Evolutionary conservation across 805 yeast genomes (phyloP).

Genomic region (Pichia nanzhaoensis): DNA sequence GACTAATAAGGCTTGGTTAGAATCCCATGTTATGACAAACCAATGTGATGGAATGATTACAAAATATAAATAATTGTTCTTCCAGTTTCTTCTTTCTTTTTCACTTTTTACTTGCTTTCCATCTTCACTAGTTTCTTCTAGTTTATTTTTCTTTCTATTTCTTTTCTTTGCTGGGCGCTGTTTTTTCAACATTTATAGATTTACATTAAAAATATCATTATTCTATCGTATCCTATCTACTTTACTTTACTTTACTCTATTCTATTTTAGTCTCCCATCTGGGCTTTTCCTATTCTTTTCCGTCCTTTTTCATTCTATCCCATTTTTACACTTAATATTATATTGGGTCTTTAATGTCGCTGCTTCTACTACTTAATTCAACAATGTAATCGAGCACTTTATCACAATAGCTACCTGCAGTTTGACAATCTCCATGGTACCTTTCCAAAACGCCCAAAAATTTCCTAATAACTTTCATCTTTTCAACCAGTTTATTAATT

Average conservation of each 20-base stretch:
- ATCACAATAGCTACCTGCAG: constrained; percentile 18
- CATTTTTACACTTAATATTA: too few relatives aligned
- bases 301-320: too few relatives aligned
- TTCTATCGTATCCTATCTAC: too few relatives aligned
- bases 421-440: constrained; percentile 18
- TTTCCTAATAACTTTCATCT: constrained; percentile 16
- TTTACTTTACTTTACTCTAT: too few relatives aligned
- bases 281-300: too few relatives aligned
- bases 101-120: neutral
- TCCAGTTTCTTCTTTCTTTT: neutral
- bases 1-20: constrained; percentile 46
- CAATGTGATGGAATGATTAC: constrained; percentile 34
- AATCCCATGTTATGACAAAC: constrained; percentile 43
- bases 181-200: too few relatives aligned
- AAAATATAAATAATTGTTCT: constrained; percentile 16
- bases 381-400: constrained; percentile 17
- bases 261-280: too few relatives aligned
- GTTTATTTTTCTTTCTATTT: neutral
- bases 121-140: neutral
- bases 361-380: neutral
- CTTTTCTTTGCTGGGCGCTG: too few relatives aligned
- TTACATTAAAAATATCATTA: too few relatives aligned
- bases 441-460: constrained; percentile 18
- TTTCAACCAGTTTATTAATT: constrained; percentile 13
- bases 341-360: too few relatives aligned